phyloP scores from a whole-genome alignment of 73 alveolate species.

The Tetrahymena borealis region DNA sequence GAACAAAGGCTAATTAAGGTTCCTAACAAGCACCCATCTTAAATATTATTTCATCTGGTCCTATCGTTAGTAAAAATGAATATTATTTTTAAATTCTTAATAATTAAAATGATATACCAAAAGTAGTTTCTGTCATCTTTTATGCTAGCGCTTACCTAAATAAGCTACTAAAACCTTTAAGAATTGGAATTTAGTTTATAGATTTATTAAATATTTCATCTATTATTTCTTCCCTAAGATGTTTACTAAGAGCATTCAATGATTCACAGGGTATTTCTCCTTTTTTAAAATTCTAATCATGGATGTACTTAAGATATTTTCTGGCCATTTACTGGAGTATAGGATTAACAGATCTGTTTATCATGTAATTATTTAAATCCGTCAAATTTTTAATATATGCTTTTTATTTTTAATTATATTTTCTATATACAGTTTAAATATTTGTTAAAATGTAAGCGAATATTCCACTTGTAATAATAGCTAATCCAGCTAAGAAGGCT shows the following conservation, averaged over 20 bases:
- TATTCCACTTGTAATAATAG: not conserved
- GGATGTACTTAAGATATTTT: not conserved
- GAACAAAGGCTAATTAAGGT: not conserved
- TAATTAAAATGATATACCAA: not conserved
- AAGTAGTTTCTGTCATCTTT: not conserved
- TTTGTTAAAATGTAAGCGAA: not conserved
- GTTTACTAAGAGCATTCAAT: not conserved
- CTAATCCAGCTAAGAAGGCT: not conserved
- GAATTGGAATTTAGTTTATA: not conserved
- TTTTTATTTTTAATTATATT: not conserved
- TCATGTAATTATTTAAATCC: not conserved
- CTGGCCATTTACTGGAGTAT: not conserved
- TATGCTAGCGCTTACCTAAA: not conserved
- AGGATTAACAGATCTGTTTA: not conserved
- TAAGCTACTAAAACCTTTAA: not conserved
- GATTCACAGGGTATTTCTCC: not conserved
- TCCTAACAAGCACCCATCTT: not conserved
- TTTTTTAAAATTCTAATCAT: not conserved
- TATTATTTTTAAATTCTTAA: not conserved
- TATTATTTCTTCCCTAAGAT: not conserved
- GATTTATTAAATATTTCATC: not conserved
- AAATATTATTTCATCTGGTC: not conserved
- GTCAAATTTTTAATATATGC: not conserved
- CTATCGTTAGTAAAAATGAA: not conserved
- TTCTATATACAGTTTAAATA: not conserved